Conservation (phyloP, 176 grass and related monocot genomes). For the Aegilops speltoides region DNA sequence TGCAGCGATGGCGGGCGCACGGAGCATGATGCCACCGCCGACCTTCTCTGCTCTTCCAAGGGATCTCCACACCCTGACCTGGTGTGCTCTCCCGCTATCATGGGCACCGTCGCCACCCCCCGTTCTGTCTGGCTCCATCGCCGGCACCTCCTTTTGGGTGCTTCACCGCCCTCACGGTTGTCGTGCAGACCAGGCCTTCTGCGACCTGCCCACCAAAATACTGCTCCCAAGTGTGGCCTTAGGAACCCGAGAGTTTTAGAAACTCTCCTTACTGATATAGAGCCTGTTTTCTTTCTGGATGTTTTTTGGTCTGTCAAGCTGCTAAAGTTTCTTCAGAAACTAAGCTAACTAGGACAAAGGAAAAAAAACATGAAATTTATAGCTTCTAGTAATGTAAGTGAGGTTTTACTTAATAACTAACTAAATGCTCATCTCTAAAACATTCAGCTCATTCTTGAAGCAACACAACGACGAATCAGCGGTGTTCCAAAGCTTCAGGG, state of each 20-base stretch:
- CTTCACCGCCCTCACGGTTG: no score
- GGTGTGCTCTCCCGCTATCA: no score
- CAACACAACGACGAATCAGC: slow-evolving; percentile 84
- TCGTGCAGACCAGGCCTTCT: no score
- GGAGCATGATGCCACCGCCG: no score
- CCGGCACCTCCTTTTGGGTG: no score
- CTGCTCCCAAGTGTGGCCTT: neutral
- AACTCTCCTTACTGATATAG: neutral
- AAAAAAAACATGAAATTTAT: neutral
- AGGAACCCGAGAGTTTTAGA: neutral
- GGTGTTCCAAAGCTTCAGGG: slow-evolving; percentile 88
- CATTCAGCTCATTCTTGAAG: slow-evolving; percentile 85
- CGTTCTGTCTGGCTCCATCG: no score
- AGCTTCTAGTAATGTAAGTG: neutral
- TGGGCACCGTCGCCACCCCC: no score
- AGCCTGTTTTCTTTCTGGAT: neutral
- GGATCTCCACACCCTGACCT: no score
- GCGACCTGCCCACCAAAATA: no score
- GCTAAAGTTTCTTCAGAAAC: neutral
- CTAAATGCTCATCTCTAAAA: neutral
- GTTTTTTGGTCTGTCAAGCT: neutral
- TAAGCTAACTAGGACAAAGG: neutral
- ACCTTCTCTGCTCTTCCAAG: no score
- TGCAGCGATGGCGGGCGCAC: no score
- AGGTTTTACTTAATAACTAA: neutral